Conservation (phyloP, 192 early-diverging fungal species). For the Mortierella antarctica region DNA sequence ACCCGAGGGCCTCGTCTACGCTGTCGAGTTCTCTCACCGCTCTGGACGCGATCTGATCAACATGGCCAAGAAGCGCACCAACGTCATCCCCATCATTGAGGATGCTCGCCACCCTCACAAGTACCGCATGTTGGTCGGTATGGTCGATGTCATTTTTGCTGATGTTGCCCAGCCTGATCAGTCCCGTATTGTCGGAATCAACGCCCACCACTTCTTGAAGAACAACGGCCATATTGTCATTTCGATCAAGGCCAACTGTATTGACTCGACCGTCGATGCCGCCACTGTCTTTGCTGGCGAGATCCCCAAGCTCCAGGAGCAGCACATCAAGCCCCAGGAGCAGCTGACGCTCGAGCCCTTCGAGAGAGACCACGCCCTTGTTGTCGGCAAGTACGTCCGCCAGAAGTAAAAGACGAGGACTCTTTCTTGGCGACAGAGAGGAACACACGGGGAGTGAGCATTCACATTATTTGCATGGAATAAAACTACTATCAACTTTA, state of each 20-base stretch:
- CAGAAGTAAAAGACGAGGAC: slow-evolving; percentile 56
- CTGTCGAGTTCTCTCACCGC: slow-evolving; percentile 99
- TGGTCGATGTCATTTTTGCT: slow-evolving; percentile 64
- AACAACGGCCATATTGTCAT: slow-evolving; percentile 98
- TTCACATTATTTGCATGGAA: slow-evolving; percentile 11
- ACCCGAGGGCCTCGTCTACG: slow-evolving; percentile 96
- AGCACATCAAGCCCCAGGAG: slow-evolving; percentile 93
- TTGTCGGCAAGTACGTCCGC: slow-evolving; percentile 89
- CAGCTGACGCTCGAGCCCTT: slow-evolving; percentile 99
- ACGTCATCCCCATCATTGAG: slow-evolving; percentile 88
- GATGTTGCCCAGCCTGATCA: slow-evolving; percentile 99
- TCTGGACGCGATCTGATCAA: slow-evolving; percentile 99
- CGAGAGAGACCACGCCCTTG: slow-evolving; percentile 99
- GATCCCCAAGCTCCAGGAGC: slow-evolving; percentile 93
- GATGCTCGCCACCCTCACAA: slow-evolving; percentile 99
- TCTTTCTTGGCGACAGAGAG: too few relatives aligned
- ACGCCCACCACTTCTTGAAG: slow-evolving; percentile 98
- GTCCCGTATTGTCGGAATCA: slow-evolving; percentile 98
- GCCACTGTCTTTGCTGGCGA: slow-evolving; percentile 97
- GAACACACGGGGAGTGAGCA: background rate
- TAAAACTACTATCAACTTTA: background rate
- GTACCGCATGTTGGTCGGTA: slow-evolving; percentile 82
- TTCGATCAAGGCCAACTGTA: slow-evolving; percentile 99
- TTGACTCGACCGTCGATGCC: slow-evolving; percentile 98
- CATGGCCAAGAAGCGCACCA: slow-evolving; percentile 99